Percentiles rank a stretch among this genome's conserved stretches.
Conservation (phyloP, 192 early-diverging fungal genomes). For the Rhizophagus sp. region DNA sequence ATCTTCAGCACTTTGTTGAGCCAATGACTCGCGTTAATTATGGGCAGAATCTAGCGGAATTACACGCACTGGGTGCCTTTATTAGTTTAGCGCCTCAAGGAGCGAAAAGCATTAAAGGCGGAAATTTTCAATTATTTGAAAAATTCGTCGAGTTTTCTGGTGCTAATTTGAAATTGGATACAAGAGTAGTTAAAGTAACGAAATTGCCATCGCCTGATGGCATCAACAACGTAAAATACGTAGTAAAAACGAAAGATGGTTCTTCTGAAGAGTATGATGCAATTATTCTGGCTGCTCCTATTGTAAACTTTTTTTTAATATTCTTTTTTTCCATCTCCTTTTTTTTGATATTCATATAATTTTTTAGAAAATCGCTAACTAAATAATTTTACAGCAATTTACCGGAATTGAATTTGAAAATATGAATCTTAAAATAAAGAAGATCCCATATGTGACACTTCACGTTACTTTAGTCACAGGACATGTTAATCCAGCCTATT, state of each 20-base stretch:
- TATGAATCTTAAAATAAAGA: constrained; percentile 33
- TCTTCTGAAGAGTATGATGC: constrained; percentile 53
- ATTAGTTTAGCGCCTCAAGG: constrained; percentile 56
- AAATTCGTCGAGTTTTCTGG: constrained; percentile 46
- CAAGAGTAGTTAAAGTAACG: constrained; percentile 40
- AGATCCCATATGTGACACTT: constrained; percentile 49
- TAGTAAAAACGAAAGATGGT: constrained; percentile 38
- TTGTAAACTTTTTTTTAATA: constrained; percentile 35
- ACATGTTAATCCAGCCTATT: constrained; percentile 50
- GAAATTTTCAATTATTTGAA: constrained; percentile 65
- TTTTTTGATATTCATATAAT: not conserved
- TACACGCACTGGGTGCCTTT: constrained; percentile 59
- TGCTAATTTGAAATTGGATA: constrained; percentile 50
- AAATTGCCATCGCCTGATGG: constrained; percentile 27
- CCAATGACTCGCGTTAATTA: constrained; percentile 66
- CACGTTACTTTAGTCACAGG: constrained; percentile 65
- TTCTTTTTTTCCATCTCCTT: constrained; percentile 6
- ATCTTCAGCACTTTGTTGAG: constrained; percentile 56
- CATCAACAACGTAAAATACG: constrained; percentile 30
- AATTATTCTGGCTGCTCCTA: constrained; percentile 62
- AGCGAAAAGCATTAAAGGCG: constrained; percentile 49
- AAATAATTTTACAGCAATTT: constrained; percentile 34
- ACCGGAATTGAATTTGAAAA: constrained; percentile 43
- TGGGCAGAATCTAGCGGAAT: constrained; percentile 54
- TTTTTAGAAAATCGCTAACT: not conserved